phyloP scores from a whole-genome alignment of 768 basidiomycete genomes.

The Suillus lakei region DNA sequence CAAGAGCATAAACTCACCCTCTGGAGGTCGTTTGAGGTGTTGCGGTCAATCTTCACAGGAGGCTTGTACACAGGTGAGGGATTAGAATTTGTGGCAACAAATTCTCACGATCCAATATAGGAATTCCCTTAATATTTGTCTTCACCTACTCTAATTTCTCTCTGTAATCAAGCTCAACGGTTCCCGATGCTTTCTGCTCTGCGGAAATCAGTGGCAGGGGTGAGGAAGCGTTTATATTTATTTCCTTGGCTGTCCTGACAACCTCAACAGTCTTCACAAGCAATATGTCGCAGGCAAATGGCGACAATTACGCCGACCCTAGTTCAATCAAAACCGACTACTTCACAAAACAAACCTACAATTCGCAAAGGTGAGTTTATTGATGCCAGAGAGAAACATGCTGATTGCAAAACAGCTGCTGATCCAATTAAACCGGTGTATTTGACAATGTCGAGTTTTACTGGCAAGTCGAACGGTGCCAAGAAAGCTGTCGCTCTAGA shows the following conservation, averaged over 20 bases:
- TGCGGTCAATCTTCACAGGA: constrained; percentile 20
- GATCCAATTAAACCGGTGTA: constrained; percentile 55
- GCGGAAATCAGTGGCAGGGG: constrained; percentile 19
- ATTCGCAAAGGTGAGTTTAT: constrained; percentile 23
- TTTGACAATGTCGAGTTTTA: constrained; percentile 63
- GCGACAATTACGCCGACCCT: constrained; percentile 12
- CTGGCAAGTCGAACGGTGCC: constrained; percentile 45
- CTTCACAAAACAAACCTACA: not conserved
- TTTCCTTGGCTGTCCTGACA: not conserved
- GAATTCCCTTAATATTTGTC: constrained; percentile 14
- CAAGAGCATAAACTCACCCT: constrained; percentile 42
- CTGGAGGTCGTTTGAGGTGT: constrained; percentile 36
- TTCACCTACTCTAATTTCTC: not conserved
- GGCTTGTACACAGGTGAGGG: constrained; percentile 2
- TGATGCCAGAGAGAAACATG: constrained; percentile 9
- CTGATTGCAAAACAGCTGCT: constrained; percentile 34
- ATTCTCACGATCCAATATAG: constrained; percentile 33
- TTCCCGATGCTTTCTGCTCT: constrained; percentile 25
- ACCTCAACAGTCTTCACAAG: not conserved
- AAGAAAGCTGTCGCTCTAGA: constrained; percentile 66
- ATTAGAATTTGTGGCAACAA: not conserved
- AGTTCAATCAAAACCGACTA: constrained; percentile 4
- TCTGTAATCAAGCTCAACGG: not conserved
- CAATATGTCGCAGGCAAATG: constrained; percentile 17
- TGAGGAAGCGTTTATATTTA: constrained; percentile 8